Base-by-base conservation (phyloP, 345 rosid species). In the Euphorbia tirucalli region DNA sequence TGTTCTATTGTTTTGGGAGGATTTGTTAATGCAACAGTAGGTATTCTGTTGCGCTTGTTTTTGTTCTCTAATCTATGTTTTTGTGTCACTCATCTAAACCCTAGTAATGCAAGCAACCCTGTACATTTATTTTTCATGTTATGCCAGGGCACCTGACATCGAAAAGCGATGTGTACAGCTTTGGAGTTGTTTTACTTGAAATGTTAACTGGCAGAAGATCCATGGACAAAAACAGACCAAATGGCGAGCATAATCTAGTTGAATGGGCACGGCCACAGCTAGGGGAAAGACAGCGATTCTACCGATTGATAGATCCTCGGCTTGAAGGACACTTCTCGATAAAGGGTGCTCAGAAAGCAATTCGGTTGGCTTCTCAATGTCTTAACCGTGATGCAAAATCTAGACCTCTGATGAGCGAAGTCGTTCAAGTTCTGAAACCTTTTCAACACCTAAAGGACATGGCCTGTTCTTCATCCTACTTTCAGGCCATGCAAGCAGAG, bases 381-480 rank as follows among this genome's bases (percentile, higher is more conserved):
- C 77, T 74, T 37, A 67, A 50, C 37, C 77, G 77, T 16, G 72
- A 74, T 14, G 61, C 72, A 10, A 74, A 74, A 68, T 66, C 72
- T 19, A 67, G 77, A 59, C 77, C 77, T 7, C 41, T 66, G 52
- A 74, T 74, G 77, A 74, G 77, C 32, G 77, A 74, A 11, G 61
- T 74, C 13, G 72, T 74, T 31, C 72, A 74, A 44, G 61, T 35
- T 31, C 11, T 74, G 27, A 74, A 58, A 56, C 77, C 72, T 50
- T 32, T 74, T 60, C 77, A 59, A 3, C 18, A 59, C 39, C 48
- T 66, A n/a, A 74, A 74, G 61, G 77, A 74, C 60, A 58, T 77
- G 74, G 81, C 84, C 49, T 77, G 60, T 58, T 74, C 81, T 44
- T 77, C 78, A 37, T 71, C 80, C 19, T 64, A 74, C 37, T 81